Evolutionary conservation across 2,329 filamentous ascomycete species (phyloP).

Genomic region (Colletotrichum tabaci): DNA sequence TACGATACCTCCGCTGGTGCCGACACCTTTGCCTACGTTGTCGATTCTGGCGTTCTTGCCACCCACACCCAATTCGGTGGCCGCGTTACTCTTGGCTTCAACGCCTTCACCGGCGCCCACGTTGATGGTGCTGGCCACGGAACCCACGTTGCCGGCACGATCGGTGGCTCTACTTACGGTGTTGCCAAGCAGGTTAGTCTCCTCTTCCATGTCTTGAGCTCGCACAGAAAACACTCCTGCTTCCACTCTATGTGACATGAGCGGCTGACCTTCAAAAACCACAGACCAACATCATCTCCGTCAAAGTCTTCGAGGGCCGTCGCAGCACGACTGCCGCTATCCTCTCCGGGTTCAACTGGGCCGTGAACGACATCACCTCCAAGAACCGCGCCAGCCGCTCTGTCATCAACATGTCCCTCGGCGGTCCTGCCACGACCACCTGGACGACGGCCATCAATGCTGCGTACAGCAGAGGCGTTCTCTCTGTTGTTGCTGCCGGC

Average conservation of each 20-base stretch:
- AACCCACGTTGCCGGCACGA: conserved; percentile 63
- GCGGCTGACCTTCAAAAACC: not conserved
- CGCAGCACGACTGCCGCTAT: conserved; percentile 50
- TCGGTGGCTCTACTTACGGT: conserved; percentile 60
- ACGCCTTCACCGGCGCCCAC: conserved; percentile 51
- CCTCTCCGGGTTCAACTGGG: conserved; percentile 57
- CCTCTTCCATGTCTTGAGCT: too few relatives aligned
- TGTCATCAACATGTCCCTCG: conserved; percentile 71
- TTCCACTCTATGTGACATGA: too few relatives aligned
- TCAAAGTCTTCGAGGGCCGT: conserved; percentile 61
- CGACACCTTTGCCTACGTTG: conserved; percentile 64
- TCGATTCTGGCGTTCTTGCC: conserved; percentile 68
- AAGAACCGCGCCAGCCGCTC: conserved; percentile 58
- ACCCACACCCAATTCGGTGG: conserved; percentile 62
- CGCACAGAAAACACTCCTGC: too few relatives aligned
- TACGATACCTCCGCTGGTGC: conserved; percentile 60
- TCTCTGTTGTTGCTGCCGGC: conserved; percentile 69
- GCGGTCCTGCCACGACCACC: conserved; percentile 56
- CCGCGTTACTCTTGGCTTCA: conserved; percentile 57
- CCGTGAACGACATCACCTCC: conserved; percentile 60
- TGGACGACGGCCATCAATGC: conserved; percentile 65
- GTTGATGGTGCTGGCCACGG: conserved; percentile 61
- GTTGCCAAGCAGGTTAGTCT: conserved; percentile 58
- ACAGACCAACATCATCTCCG: conserved; percentile 55
- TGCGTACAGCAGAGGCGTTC: conserved; percentile 62